These are phyloP conservation scores for Pilobolus umbonatus DNA, from an alignment of 192 early-diverging fungal genomes.

Conservation along the genomic window DNA sequence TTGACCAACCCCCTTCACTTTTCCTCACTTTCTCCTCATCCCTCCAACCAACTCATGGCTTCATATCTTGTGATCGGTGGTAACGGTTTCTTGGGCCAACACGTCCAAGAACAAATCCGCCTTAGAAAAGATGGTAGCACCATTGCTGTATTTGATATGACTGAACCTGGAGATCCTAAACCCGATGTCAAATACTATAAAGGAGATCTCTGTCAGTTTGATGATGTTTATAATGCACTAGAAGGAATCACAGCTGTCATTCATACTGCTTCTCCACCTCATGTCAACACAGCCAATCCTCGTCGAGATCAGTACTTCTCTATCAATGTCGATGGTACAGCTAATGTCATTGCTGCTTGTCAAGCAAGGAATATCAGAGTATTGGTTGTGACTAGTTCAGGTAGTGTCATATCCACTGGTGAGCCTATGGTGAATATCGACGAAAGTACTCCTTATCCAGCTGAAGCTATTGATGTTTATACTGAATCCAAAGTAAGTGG, in stretches of 20 bases:
- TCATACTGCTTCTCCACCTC: slow-evolving; percentile 88
- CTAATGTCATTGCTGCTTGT: slow-evolving; percentile 78
- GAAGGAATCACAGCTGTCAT: slow-evolving; percentile 67
- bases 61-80: slow-evolving; percentile 78
- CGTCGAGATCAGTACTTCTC: slow-evolving; percentile 65
- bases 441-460: slow-evolving; percentile 73
- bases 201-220: slow-evolving; percentile 47
- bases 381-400: slow-evolving; percentile 83
- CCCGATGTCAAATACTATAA: slow-evolving; percentile 40
- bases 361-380: slow-evolving; percentile 53
- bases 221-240: slow-evolving; percentile 59
- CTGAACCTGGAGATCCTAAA: slow-evolving; percentile 37
- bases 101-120: slow-evolving; percentile 72
- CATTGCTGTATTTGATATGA: slow-evolving; percentile 85
- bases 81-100: slow-evolving; percentile 82
- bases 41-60: too few relatives aligned
- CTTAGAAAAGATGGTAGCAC: slow-evolving; percentile 48
- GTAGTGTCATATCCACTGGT: slow-evolving; percentile 87
- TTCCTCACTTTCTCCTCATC: too few relatives aligned
- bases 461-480: slow-evolving; percentile 80
- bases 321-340: slow-evolving; percentile 85
- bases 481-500: slow-evolving; percentile 77
- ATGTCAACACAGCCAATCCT: slow-evolving; percentile 51
- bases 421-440: slow-evolving; percentile 71
- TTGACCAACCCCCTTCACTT: too few relatives aligned